Evolutionary conservation across 495 filamentous ascomycete species (phyloP).

Genomic region (Penicillium silybi): DNA sequence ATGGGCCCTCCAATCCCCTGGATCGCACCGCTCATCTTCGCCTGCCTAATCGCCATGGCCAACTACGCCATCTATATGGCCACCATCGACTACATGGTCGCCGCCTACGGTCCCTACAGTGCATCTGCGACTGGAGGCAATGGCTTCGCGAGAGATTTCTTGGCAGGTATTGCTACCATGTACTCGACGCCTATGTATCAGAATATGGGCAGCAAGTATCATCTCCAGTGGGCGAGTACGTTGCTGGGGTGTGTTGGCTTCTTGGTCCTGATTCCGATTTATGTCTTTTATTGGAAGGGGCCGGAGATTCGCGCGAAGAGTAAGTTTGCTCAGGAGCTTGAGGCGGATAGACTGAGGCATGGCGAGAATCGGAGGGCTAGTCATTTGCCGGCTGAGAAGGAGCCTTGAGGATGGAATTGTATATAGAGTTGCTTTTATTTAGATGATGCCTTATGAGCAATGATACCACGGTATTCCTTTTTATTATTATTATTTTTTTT

Average conservation of each 20-base stretch:
- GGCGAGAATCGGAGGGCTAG: slow-evolving; percentile 2
- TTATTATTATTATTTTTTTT: no score
- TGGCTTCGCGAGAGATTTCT: slow-evolving; percentile 25
- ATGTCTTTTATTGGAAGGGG: slow-evolving; percentile 49
- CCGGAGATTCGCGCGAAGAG: slow-evolving; percentile 41
- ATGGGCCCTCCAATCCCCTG: slow-evolving; percentile 59
- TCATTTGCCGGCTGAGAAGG: no score
- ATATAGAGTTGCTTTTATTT: not conserved
- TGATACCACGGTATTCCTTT: not conserved
- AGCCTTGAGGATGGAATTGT: no score
- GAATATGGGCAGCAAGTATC: slow-evolving; percentile 27
- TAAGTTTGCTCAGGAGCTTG: slow-evolving; percentile 40
- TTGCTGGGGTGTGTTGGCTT: slow-evolving; percentile 41
- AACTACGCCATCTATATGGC: slow-evolving; percentile 76
- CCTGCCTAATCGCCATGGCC: slow-evolving; percentile 60
- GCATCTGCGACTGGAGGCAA: slow-evolving; percentile 76
- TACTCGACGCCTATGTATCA: slow-evolving; percentile 20
- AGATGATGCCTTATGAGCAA: not conserved
- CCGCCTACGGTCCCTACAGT: slow-evolving; percentile 71
- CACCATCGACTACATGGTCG: slow-evolving; percentile 85
- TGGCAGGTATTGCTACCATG: slow-evolving; percentile 25
- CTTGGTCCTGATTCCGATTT: slow-evolving; percentile 43
- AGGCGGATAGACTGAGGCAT: slow-evolving; percentile 18
- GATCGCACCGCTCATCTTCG: slow-evolving; percentile 58
- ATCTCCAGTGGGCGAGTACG: slow-evolving; percentile 42